Percentiles rank a stretch among this genome's conserved stretches.
Conservation (phyloP, 768 basidiomycete species). For the Psilocybe azurescens region DNA sequence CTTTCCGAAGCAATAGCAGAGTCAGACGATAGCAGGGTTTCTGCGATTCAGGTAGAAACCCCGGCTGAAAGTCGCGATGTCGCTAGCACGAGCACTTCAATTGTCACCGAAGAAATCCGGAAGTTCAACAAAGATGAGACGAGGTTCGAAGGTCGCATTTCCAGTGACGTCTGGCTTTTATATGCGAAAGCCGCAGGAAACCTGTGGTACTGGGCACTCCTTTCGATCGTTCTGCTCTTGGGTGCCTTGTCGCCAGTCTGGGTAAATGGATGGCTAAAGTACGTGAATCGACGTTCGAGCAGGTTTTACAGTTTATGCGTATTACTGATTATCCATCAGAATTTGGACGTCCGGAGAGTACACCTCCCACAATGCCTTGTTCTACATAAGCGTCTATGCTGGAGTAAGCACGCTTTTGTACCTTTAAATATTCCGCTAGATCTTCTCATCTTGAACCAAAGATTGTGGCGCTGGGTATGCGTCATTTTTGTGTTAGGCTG, state of each 20-base stretch:
- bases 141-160: constrained; percentile 73
- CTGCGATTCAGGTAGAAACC: too few relatives aligned
- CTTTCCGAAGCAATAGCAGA: constrained; percentile 47
- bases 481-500: neutral
- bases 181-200: constrained; percentile 43
- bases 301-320: too few relatives aligned
- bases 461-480: constrained; percentile 3
- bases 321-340: neutral
- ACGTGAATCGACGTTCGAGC: neutral
- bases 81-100: constrained; percentile 34
- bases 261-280: constrained; percentile 77
- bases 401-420: constrained; percentile 23
- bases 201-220: constrained; percentile 62
- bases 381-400: constrained; percentile 71
- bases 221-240: constrained; percentile 52
- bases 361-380: neutral
- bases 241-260: constrained; percentile 69
- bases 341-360: constrained; percentile 5
- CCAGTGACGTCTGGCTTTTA: constrained; percentile 62
- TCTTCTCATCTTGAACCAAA: neutral
- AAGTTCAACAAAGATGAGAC: constrained; percentile 87
- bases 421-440: neutral
- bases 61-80: constrained; percentile 18
- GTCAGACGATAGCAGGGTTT: constrained; percentile 17
- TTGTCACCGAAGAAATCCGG: constrained; percentile 46